Conservation (phyloP, 108 stramenopile genomes). For the Cyclotella cryptica region DNA sequence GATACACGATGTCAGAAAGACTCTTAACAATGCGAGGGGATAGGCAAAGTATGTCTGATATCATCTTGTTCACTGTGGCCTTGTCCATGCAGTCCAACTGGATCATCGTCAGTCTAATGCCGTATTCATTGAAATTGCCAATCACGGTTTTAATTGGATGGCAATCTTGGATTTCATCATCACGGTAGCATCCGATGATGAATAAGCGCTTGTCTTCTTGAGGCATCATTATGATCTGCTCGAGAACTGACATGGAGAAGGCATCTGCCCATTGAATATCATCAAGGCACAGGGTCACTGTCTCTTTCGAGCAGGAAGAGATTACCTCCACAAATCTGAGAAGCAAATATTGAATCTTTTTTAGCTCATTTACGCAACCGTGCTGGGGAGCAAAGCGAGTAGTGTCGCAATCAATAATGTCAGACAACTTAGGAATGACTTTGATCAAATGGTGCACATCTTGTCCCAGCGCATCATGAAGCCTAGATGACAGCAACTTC, state of each 20-base stretch:
- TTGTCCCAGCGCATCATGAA: background rate
- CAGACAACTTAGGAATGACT: background rate
- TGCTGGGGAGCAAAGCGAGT: background rate
- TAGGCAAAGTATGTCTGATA: slow-evolving; percentile 26
- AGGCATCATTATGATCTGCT: slow-evolving; percentile 19
- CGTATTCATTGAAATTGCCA: background rate
- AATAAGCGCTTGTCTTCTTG: background rate
- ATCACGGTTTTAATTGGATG: slow-evolving; percentile 2
- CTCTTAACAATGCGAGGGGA: slow-evolving; percentile 12
- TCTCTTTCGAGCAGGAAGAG: background rate
- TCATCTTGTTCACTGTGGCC: slow-evolving; percentile 17
- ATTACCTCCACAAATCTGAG: slow-evolving; percentile 9
- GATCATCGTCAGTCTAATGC: background rate
- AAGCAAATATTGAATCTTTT: slow-evolving; percentile 22
- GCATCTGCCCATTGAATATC: slow-evolving; percentile 33
- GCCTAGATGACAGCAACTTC: slow-evolving; percentile 7
- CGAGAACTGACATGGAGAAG: slow-evolving; percentile 5
- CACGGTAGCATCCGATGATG: slow-evolving; percentile 15
- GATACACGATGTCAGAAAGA: slow-evolving; percentile 19
- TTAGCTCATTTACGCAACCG: slow-evolving; percentile 19
- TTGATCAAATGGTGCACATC: slow-evolving; percentile 18
- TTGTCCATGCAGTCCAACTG: slow-evolving; percentile 13
- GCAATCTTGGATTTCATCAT: slow-evolving; percentile 16
- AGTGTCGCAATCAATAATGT: background rate
- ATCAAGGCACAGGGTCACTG: slow-evolving; percentile 24